phyloP scores from a whole-genome alignment of 2,329 filamentous ascomycete species.

The Aspergillus carbonarius region DNA sequence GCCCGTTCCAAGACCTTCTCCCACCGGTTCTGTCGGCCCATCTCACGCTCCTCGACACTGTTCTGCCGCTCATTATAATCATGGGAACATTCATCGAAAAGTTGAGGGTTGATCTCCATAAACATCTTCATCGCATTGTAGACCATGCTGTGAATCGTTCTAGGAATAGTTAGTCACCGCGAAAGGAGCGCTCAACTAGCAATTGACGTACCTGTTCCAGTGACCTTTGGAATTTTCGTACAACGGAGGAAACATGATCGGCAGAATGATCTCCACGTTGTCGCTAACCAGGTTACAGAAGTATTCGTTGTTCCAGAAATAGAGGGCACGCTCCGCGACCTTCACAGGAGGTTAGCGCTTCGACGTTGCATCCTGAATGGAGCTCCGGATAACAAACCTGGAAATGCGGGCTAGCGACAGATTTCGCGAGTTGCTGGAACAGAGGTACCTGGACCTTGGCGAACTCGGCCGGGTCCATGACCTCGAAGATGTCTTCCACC shows the following conservation, averaged over 20 bases:
- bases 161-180: slow-evolving; percentile 44
- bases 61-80: slow-evolving; percentile 97
- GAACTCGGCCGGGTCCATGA: slow-evolving; percentile 98
- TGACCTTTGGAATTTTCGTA: slow-evolving; percentile 99
- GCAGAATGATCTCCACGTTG: slow-evolving; percentile 96
- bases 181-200: neutral
- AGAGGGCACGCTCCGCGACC: slow-evolving; percentile 93
- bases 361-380: neutral
- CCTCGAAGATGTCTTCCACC: slow-evolving; percentile 98
- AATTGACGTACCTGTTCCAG: slow-evolving; percentile 79
- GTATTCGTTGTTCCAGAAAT: slow-evolving; percentile 99
- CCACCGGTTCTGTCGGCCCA: slow-evolving; percentile 82
- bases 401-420: slow-evolving; percentile 96
- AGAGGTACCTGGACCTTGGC: slow-evolving; percentile 97
- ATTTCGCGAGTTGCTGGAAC: slow-evolving; percentile 96
- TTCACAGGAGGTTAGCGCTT: slow-evolving; percentile 31
- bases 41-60: slow-evolving; percentile 80
- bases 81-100: slow-evolving; percentile 98
- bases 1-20: slow-evolving; percentile 80
- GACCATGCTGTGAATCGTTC: slow-evolving; percentile 99
- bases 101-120: slow-evolving; percentile 98
- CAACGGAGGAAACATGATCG: slow-evolving; percentile 97
- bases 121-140: slow-evolving; percentile 99
- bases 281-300: slow-evolving; percentile 99
- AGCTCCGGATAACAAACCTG: slow-evolving; percentile 55